Conservation (phyloP, 192 early-diverging fungal species). For the Linnemannia exigua region DNA sequence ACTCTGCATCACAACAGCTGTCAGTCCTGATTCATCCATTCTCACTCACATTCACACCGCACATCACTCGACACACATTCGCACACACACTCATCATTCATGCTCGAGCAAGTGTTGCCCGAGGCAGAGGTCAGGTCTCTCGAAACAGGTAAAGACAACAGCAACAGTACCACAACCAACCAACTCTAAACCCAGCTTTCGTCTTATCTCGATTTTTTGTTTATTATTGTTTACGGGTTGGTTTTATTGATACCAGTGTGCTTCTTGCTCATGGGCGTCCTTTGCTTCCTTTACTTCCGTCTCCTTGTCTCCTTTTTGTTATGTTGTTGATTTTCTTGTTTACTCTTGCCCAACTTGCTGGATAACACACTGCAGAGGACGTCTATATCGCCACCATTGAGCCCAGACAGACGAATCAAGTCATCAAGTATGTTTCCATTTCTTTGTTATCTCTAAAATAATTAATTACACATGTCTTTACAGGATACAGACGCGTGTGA, state of each 20-base stretch:
- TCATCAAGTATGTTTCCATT: slow-evolving; percentile 34
- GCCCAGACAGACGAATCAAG: slow-evolving; percentile 44
- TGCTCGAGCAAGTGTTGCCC: slow-evolving; percentile 59
- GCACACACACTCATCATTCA: not conserved
- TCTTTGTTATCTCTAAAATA: not conserved
- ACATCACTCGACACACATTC: not conserved
- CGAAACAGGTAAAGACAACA: slow-evolving; percentile 49
- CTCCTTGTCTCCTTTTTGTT: no score
- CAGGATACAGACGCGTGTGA: no score
- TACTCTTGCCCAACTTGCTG: not conserved
- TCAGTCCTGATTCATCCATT: no score
- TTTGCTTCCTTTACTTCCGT: slow-evolving; percentile 1
- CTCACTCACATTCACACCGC: not conserved
- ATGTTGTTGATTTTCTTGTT: not conserved
- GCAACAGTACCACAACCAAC: no score
- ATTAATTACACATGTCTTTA: no score
- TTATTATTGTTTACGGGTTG: not conserved
- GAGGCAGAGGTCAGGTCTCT: slow-evolving; percentile 59
- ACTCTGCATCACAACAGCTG: no score
- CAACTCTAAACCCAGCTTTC: not conserved
- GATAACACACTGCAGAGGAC: slow-evolving; percentile 17
- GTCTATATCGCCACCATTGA: slow-evolving; percentile 44
- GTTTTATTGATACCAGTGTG: not conserved
- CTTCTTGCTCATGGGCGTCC: not conserved
- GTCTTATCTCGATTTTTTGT: not conserved